Evolutionary conservation across 192 early-diverging fungal genomes (phyloP), one percentile per base, ranked within the genome.

Genomic region (Tieghemiomyces parasiticus): DNA sequence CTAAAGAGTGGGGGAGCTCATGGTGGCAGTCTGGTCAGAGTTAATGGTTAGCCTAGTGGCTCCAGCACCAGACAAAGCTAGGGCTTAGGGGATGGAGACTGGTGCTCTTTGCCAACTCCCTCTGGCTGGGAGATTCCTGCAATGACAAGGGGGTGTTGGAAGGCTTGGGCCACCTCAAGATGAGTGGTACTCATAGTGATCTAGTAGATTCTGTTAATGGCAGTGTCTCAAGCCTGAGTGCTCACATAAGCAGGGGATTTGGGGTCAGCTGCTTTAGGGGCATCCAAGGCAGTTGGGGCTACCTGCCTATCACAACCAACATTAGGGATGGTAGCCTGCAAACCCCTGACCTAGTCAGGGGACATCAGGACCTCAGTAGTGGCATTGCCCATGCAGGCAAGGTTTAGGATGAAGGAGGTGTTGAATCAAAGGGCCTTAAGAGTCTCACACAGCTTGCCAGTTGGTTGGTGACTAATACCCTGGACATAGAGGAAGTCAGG

Each of bases 401-500:
- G 9, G 34, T 20, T 58, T 10, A 58, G 2, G 33, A 51, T 51
- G 52, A 32, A 31, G 32, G 14, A 24, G 51, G 49, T 68, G 49
- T 31, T 2, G 59, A 2, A 46, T n/a, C 31, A 45, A 46, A 34
- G 46, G 46, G 58, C 50, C 13, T 63, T 33, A 29, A 22, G 55
- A 8, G 30, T 42, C 66, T 58, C 34, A 26, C n/a, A 51, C 16
- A 24, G 9, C 31, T 24, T 33, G 35, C 46, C 1, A 28, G 31
- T 46, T 10, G 4, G 34, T 60, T 60, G 16, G 35, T 46, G 19
- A 42, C 60, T 32, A 66, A 70, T 29, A 70, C 74, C 1, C 63
- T 63, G 33, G 53, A 66, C 13, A 67, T 29, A 67, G 67, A 63
- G 67, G 68, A 46, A 59, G 49, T 35, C 35, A 19, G 35, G 38